Percentiles rank a stretch among this genome's conserved stretches.
These are phyloP conservation scores for Aspergillus baeticus DNA, from an alignment of 495 filamentous ascomycete species.

Conservation along the genomic window DNA sequence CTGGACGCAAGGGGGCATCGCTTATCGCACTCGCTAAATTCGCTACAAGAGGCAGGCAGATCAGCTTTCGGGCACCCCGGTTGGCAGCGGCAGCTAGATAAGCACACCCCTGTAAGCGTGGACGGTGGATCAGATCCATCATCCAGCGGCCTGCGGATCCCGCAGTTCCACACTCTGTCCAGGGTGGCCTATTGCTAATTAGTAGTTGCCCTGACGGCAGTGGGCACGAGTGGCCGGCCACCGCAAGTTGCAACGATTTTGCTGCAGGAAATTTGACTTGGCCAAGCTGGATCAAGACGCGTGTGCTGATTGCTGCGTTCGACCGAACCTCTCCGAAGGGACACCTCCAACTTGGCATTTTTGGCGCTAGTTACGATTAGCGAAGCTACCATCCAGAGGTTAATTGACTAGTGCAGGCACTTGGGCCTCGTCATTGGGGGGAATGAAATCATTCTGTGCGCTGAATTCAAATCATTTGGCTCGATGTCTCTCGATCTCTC, in stretches of 20 bases:
- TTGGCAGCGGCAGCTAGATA: constrained; percentile 3
- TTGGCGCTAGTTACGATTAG: not conserved
- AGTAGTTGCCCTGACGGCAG: too few species aligned
- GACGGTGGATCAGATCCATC: not conserved
- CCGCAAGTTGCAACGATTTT: too few species aligned
- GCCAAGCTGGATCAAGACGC: too few species aligned
- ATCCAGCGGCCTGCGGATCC: not conserved
- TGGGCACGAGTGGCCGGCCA: too few species aligned
- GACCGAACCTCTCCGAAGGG: not conserved
- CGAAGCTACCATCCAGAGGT: constrained; percentile 5
- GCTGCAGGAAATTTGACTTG: too few species aligned
- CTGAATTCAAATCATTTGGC: constrained; percentile 24
- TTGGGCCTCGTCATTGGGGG: not conserved
- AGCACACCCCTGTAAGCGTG: not conserved
- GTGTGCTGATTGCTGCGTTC: too few species aligned
- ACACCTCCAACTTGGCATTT: not conserved
- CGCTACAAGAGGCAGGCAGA: not conserved
- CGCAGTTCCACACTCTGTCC: not conserved
- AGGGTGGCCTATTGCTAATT: not conserved
- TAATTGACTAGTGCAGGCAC: constrained; percentile 8
- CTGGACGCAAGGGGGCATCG: constrained; percentile 12
- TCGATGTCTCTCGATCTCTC: not conserved
- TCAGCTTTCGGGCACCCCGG: constrained; percentile 15
- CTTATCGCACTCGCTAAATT: too few species aligned
- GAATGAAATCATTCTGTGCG: constrained; percentile 20